Evolutionary conservation across 345 rosid genomes (phyloP), one percentile per base, ranked within the genome.

Genomic region (Aquilaria sinensis): DNA sequence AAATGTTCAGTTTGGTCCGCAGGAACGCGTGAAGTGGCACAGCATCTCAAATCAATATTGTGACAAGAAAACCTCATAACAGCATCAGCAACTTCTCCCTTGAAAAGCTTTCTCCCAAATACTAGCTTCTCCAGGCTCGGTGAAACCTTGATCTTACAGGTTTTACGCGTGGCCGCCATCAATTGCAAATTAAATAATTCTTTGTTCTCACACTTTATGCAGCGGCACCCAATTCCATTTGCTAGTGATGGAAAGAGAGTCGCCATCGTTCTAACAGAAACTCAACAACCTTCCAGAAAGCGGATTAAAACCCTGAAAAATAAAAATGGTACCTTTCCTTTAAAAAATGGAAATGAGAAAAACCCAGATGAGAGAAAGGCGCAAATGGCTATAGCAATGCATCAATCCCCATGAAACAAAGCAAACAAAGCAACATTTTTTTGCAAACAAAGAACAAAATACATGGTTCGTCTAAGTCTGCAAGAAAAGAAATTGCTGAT

Each of bases 11-110:
- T 74, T 55, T 71, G 71, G 55, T 72, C 85, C 23, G 69, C 60
- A 56, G 96, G 81, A 63, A 74, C 75, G 52, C 65, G 73, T 12
- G 96, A 70, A 41, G 78, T 68, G 60, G 83, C 85, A 75, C 67
- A 67, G 16, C 70, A 74, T 76, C 65, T 76, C 54, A 70, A 73
- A 69, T 47, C 60, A 68, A 64, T 67, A 66, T 48, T 53, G 47
- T 61, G 33, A 29, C 3, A 37, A 46, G 59, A 71, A 61, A 47
- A 51, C 61, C 47, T 62, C 10, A 10, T 23, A 12, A 56, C 61
- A 68, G 57, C 74, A 53, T 61, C 53, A 64, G 62, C 48, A 49
- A 68, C 49, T 59, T 71, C 68, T 59, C 75, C 64, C 31, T 41
- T 61, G 47, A 70, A 63, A 34, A 56, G 57, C 52, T 70, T 77